Conservation (phyloP, 1,284 basidiomycete genomes). For the Ganoderma sinense region DNA sequence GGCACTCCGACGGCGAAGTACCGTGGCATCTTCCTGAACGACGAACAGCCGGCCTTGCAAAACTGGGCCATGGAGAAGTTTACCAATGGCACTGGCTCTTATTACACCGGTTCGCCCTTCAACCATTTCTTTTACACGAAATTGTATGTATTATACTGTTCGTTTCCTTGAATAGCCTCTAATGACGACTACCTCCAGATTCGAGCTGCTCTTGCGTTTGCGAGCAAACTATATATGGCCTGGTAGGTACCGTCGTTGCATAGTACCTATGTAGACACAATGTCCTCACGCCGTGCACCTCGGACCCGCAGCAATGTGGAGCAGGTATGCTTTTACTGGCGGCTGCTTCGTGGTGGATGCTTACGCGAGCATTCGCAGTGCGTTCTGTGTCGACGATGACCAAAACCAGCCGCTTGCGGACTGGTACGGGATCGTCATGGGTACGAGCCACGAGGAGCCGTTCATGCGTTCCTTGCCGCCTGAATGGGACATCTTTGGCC, state of each 20-base stretch:
- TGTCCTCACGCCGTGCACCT: no score
- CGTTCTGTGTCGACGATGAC: conserved; percentile 72
- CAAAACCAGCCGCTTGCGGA: conserved; percentile 72
- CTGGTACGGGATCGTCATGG: conserved; percentile 76
- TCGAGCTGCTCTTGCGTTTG: conserved; percentile 71
- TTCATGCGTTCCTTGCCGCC: conserved; percentile 70
- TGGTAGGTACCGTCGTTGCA: no score
- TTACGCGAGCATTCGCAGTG: conserved; percentile 53
- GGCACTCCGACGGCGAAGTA: conserved; percentile 76
- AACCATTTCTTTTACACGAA: conserved; percentile 72
- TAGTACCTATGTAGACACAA: no score
- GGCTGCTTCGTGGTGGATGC: no score
- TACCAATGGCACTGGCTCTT: conserved; percentile 66
- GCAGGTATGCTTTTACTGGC: conserved; percentile 27
- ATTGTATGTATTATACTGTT: conserved; percentile 46
- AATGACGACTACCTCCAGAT: conserved; percentile 47
- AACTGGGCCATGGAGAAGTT: conserved; percentile 73
- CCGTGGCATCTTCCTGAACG: conserved; percentile 67
- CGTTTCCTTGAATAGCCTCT: background rate
- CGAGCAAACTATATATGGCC: conserved; percentile 80
- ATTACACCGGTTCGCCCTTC: conserved; percentile 60
- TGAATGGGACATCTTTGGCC: conserved; percentile 64
- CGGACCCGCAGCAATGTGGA: conserved; percentile 34
- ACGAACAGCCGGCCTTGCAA: conserved; percentile 46
- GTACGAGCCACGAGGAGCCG: conserved; percentile 72